Evolutionary conservation across 2,329 filamentous ascomycete genomes (phyloP).

Genomic region (Capronia americana): DNA sequence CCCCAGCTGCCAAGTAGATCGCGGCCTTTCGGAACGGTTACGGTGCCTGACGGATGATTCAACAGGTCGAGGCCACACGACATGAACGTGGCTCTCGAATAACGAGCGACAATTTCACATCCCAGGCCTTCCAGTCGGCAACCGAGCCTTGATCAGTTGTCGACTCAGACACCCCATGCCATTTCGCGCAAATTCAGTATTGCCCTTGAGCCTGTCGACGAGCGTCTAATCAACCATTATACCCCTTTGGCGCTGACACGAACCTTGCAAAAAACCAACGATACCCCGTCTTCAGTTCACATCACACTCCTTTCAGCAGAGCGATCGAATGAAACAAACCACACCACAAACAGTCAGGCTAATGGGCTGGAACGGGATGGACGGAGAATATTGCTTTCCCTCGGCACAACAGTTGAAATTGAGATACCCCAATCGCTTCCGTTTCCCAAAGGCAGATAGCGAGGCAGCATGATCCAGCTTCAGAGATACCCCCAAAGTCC

Average conservation of each 20-base stretch:
- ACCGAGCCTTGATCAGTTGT: not conserved
- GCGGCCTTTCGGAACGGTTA: slow-evolving; percentile 1
- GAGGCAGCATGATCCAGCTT: slow-evolving; percentile 24
- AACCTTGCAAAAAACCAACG: slow-evolving; percentile 16
- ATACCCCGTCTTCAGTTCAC: slow-evolving; percentile 23
- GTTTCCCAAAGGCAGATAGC: slow-evolving; percentile 18
- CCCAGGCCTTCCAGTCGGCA: not conserved
- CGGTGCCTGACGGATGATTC: slow-evolving; percentile 11
- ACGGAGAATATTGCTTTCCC: slow-evolving; percentile 27
- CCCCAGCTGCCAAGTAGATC: slow-evolving; percentile 29
- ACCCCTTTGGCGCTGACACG: slow-evolving; percentile 30
- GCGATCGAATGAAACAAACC: not conserved
- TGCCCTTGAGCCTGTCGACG: slow-evolving; percentile 15
- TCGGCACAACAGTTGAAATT: slow-evolving; percentile 17
- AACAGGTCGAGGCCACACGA: not conserved
- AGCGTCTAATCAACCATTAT: slow-evolving; percentile 35
- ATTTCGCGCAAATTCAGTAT: not conserved
- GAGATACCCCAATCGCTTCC: slow-evolving; percentile 29
- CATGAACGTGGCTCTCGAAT: not conserved
- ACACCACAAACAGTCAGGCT: slow-evolving; percentile 20
- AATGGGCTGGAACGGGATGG: slow-evolving; percentile 15
- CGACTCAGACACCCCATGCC: not conserved
- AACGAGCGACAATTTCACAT: not conserved
- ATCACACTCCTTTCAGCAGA: slow-evolving; percentile 7
- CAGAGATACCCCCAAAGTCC: slow-evolving; percentile 34